phyloP scores from a whole-genome alignment of 495 filamentous ascomycete species.

The Platismatia glauca region DNA sequence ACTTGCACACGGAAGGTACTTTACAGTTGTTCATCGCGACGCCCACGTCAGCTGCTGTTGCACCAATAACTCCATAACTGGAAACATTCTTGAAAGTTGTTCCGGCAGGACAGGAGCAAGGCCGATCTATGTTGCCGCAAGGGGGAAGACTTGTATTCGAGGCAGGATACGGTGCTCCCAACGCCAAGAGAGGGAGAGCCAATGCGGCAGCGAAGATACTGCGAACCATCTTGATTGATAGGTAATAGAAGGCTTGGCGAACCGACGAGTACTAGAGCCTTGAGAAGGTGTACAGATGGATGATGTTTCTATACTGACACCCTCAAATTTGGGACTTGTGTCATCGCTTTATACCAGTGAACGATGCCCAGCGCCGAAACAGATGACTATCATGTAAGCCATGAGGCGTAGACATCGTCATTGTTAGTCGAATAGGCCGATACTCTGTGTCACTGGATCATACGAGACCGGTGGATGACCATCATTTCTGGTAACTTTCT shows the following conservation, averaged over 20 bases:
- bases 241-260: not conserved
- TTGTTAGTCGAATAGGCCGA: too few relatives aligned
- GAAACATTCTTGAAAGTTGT: not conserved
- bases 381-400: too few relatives aligned
- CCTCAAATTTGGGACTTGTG: too few relatives aligned
- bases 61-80: slow-evolving; percentile 5
- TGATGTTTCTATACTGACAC: too few relatives aligned
- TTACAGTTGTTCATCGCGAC: slow-evolving; percentile 3
- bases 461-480: too few relatives aligned
- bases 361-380: too few relatives aligned
- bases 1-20: not conserved
- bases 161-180: not conserved
- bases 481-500: too few relatives aligned
- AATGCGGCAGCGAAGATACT: not conserved
- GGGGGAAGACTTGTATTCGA: not conserved
- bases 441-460: too few relatives aligned
- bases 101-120: slow-evolving; percentile 6
- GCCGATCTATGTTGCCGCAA: slow-evolving; percentile 4
- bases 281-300: too few relatives aligned
- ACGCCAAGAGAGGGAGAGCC: slow-evolving; percentile 1
- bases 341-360: too few relatives aligned
- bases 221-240: not conserved
- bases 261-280: not conserved
- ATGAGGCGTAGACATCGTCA: too few relatives aligned
- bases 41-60: not conserved